Conservation (phyloP, 208 protist species). For the Acanthamoeba lenticulata region DNA sequence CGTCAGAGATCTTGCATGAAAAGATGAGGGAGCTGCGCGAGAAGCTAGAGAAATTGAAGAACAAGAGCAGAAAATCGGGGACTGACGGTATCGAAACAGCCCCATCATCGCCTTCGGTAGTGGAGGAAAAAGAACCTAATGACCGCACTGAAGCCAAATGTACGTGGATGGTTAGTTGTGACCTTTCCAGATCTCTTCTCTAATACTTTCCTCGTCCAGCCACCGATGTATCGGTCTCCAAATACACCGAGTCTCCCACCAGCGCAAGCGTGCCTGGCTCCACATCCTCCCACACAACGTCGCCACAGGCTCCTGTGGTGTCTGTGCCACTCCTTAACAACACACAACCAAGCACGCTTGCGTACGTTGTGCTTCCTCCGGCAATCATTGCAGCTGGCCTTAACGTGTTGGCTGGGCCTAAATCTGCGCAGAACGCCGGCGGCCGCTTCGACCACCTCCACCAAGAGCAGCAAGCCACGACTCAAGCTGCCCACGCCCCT, state of each 20-base stretch:
- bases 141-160: no score
- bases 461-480: neutral
- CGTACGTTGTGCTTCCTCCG: neutral
- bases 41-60: constrained; percentile 44
- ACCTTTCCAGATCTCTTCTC: no score
- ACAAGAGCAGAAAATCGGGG: neutral
- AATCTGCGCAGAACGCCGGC: neutral
- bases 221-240: no score
- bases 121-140: neutral
- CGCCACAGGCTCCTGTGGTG: neutral
- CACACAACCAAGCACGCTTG: neutral
- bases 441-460: neutral
- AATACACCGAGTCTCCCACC: no score
- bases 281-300: neutral
- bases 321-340: neutral
- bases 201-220: no score
- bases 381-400: no score
- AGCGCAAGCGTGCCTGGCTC: no score
- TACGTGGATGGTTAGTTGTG: no score
- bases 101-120: neutral
- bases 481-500: neutral
- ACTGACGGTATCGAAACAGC: neutral
- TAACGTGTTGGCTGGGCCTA: no score
- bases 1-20: neutral
- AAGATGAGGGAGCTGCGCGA: constrained; percentile 48